Conservation (phyloP, 164 flowering plant species). For the grape (Vitis vinifera) region ASM3070453v1 NC_081822.1:880001-880500, state of each 20-base stretch:
- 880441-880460: slow-evolving; percentile 88
- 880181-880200: background rate
- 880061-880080: background rate
- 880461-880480: background rate
- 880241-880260: background rate
- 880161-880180: too few species aligned
- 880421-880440: slow-evolving; percentile 76
- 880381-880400: slow-evolving; percentile 92
- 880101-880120: background rate
- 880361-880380: slow-evolving; percentile 87
- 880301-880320: background rate
- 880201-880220: background rate
- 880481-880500: background rate
- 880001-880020: slow-evolving; percentile 79
- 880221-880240: background rate
- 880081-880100: too few species aligned
- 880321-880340: slow-evolving; percentile 12
- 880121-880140: too few species aligned
- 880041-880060: slow-evolving; percentile 76
- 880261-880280: background rate
- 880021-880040: slow-evolving; percentile 78
- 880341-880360: slow-evolving; percentile 93
- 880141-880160: too few species aligned
- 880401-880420: slow-evolving; percentile 89
- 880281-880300: background rate